Evolutionary conservation across 495 filamentous ascomycete species (phyloP).

Genomic region (Hypoxylon trugodes): DNA sequence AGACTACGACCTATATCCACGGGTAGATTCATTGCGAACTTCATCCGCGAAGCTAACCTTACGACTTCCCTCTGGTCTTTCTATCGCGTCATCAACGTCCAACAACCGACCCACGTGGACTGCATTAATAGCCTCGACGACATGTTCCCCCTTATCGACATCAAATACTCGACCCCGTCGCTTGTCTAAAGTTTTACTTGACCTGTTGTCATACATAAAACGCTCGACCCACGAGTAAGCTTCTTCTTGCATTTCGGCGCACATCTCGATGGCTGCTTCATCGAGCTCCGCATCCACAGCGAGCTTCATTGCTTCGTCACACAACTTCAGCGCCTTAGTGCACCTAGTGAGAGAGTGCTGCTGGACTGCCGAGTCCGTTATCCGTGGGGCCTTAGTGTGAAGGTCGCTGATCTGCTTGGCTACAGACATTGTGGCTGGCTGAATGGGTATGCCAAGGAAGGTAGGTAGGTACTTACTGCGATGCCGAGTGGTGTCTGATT

Average conservation of each 20-base stretch:
- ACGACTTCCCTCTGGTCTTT: background rate
- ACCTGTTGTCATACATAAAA: conserved; percentile 5
- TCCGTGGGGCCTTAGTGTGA: no score
- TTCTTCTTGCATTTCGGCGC: no score
- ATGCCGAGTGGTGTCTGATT: no score
- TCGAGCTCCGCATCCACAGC: background rate
- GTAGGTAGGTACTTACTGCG: no score
- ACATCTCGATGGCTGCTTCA: background rate
- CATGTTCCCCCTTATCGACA: conserved; percentile 19
- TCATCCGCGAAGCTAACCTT: conserved; percentile 28
- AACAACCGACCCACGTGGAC: background rate
- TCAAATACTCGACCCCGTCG: background rate
- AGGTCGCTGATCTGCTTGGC: no score
- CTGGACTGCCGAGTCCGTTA: no score
- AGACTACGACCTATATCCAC: background rate
- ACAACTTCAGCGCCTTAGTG: conserved; percentile 7
- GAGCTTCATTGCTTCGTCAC: conserved; percentile 16
- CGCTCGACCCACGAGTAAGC: conserved; percentile 11
- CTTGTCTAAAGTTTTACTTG: background rate
- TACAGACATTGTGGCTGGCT: no score
- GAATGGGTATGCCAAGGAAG: no score
- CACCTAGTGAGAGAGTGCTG: no score
- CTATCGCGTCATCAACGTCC: background rate
- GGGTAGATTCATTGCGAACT: conserved; percentile 1
- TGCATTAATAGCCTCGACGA: conserved; percentile 16